phyloP scores from a whole-genome alignment of 2,329 filamentous ascomycete genomes.

The Aspergillus spinulosporus region DNA sequence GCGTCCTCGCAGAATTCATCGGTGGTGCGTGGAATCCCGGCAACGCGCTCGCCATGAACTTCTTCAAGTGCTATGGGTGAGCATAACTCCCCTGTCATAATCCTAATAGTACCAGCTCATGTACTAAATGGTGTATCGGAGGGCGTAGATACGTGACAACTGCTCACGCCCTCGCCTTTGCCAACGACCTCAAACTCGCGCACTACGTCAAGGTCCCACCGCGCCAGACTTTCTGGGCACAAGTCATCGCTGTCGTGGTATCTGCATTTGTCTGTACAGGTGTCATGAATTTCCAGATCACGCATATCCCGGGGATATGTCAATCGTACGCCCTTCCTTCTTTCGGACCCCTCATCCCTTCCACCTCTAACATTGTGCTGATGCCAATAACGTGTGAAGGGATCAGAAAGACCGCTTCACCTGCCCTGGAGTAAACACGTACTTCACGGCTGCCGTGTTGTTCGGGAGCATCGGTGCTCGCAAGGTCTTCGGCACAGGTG shows the following conservation, averaged over 20 bases:
- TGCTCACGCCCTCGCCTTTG: conserved; percentile 11
- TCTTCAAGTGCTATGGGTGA: conserved; percentile 13
- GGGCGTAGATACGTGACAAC: conserved; percentile 1
- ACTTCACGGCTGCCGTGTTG: conserved; percentile 11
- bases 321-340: background rate
- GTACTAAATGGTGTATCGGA: too few species aligned
- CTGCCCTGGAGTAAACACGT: conserved; percentile 1
- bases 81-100: too few species aligned
- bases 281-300: conserved; percentile 9
- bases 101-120: too few species aligned
- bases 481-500: conserved; percentile 6
- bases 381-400: too few species aligned
- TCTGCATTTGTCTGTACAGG: conserved; percentile 7
- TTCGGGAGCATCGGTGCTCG: conserved; percentile 8
- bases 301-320: conserved; percentile 9
- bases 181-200: conserved; percentile 11
- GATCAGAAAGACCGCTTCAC: conserved; percentile 5
- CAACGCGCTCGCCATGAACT: conserved; percentile 8
- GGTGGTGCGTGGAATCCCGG: conserved; percentile 10
- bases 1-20: conserved; percentile 11
- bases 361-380: too few species aligned
- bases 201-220: conserved; percentile 14
- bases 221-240: conserved; percentile 6
- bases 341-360: too few species aligned
- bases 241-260: conserved; percentile 6